Evolutionary conservation across 2,329 filamentous ascomycete genomes (phyloP).

Genomic region (Exutisphaerella laricina): DNA sequence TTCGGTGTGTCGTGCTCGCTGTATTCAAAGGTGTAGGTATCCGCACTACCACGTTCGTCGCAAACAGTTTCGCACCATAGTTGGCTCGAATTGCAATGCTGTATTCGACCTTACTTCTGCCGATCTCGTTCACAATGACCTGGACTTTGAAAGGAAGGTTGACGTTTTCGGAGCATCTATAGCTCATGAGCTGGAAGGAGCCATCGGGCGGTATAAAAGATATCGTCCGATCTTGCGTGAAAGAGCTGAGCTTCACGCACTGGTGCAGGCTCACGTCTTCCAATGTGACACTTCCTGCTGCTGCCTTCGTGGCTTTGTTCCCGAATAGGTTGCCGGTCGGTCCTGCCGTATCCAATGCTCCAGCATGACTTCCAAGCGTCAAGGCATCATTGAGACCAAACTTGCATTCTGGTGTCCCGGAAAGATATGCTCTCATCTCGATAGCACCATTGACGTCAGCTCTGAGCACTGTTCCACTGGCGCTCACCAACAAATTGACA

Average conservation of each 20-base stretch:
- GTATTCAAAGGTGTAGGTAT: constrained; percentile 97
- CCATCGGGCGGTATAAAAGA: constrained; percentile 95
- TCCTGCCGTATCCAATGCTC: constrained; percentile 43
- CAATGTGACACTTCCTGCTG: constrained; percentile 88
- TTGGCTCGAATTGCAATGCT: constrained; percentile 97
- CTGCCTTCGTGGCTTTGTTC: constrained; percentile 88
- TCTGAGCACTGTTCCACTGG: constrained; percentile 85
- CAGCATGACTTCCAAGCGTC: constrained; percentile 64
- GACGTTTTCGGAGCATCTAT: constrained; percentile 96
- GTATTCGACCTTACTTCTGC: constrained; percentile 97
- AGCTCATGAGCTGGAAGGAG: constrained; percentile 98
- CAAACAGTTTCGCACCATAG: constrained; percentile 92
- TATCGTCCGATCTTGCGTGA: constrained; percentile 94
- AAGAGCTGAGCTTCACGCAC: constrained; percentile 95
- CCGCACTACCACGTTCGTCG: constrained; percentile 89
- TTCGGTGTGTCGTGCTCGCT: constrained; percentile 84
- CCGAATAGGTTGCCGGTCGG: constrained; percentile 71
- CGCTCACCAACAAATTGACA: constrained; percentile 98
- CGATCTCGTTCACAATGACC: constrained; percentile 95
- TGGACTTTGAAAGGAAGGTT: constrained; percentile 99
- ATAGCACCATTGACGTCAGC: constrained; percentile 97
- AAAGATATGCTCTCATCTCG: constrained; percentile 95
- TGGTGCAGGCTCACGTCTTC: constrained; percentile 99
- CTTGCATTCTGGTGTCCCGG: constrained; percentile 96
- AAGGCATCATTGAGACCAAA: constrained; percentile 96